Conservation (phyloP, 1,139 yeast species). For the Scheffersomyces titani region DNA sequence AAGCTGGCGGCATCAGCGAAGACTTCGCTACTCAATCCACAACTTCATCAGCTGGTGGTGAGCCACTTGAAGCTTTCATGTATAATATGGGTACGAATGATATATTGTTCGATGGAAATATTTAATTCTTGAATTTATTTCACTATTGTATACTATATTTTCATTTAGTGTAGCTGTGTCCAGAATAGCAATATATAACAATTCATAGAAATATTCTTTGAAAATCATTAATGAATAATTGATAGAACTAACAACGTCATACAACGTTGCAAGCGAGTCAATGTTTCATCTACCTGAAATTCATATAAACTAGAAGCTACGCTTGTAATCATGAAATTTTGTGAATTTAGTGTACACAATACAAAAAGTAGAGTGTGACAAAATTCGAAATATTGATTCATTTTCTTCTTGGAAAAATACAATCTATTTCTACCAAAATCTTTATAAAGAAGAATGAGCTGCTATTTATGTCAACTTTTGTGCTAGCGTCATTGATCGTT, state of each 20-base stretch:
- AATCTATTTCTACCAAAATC: neutral
- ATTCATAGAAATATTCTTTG: neutral
- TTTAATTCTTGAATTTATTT: conserved; percentile 4
- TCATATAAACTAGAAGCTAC: neutral
- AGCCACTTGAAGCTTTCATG: conserved; percentile 19
- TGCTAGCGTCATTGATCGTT: neutral
- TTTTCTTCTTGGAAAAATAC: neutral
- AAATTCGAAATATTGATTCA: neutral
- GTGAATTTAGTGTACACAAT: neutral
- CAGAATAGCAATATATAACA: neutral
- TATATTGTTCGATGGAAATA: conserved; percentile 20
- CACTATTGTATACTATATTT: neutral
- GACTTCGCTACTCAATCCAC: conserved; percentile 10
- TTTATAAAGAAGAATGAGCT: too few relatives aligned
- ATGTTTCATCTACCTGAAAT: neutral
- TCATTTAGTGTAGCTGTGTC: neutral
- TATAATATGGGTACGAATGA: conserved; percentile 22
- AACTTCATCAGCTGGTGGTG: conserved; percentile 10
- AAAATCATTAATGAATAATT: neutral
- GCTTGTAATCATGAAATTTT: neutral
- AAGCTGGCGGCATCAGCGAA: conserved; percentile 8
- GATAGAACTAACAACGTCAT: neutral
- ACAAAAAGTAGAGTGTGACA: neutral
- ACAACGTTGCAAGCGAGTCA: neutral
- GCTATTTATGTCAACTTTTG: too few relatives aligned